Conservation (phyloP, 441 rosid species). For the Hura crepitans region DNA sequence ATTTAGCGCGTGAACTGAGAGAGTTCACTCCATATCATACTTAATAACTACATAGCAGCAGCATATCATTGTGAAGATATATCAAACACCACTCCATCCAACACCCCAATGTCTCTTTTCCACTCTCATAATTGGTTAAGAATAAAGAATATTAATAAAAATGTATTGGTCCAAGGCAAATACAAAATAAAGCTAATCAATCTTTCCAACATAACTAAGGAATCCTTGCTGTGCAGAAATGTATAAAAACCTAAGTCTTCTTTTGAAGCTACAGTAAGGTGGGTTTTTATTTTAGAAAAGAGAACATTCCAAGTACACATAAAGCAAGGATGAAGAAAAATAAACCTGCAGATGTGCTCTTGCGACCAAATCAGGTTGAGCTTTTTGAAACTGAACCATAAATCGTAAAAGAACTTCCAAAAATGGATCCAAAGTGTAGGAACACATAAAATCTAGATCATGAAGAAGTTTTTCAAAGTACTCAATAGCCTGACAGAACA, state of each 20-base stretch:
- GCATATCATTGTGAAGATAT: neutral
- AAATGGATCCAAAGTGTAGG: slow-evolving; percentile 58
- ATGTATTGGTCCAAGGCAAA: neutral
- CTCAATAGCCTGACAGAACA: slow-evolving; percentile 64
- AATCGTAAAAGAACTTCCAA: slow-evolving; percentile 69
- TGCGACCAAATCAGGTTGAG: slow-evolving; percentile 84
- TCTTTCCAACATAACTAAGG: neutral
- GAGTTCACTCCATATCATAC: neutral
- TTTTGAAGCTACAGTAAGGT: neutral
- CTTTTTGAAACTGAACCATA: slow-evolving; percentile 77
- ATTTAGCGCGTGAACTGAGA: neutral
- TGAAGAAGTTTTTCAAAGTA: slow-evolving; percentile 87
- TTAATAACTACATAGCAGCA: neutral
- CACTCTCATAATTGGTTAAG: neutral
- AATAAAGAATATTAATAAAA: neutral
- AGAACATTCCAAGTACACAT: slow-evolving; percentile 7
- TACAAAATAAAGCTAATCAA: neutral
- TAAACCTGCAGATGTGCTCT: slow-evolving; percentile 95
- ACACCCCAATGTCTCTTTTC: neutral
- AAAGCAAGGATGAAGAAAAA: slow-evolving; percentile 18
- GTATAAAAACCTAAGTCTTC: neutral
- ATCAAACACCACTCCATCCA: neutral
- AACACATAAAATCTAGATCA: slow-evolving; percentile 74
- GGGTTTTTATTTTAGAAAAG: neutral
- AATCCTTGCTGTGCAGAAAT: neutral